These are phyloP conservation scores for Beauveria varroae DNA, from an alignment of 2,329 filamentous ascomycete species.

Conservation along the genomic window DNA sequence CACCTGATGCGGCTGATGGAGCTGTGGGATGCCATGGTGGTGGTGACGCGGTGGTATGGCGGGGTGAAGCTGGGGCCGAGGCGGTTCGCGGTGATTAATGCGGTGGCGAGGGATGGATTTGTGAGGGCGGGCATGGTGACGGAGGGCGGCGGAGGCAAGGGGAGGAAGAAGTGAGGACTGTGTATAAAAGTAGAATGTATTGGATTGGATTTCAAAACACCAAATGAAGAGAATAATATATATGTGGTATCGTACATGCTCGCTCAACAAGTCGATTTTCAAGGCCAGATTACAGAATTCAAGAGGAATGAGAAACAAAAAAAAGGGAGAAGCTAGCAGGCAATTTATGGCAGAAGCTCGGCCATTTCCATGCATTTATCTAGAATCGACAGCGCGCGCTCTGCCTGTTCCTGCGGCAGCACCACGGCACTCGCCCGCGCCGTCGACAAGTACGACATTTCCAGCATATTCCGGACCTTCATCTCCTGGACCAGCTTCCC, in stretches of 20 bases:
- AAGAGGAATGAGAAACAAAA: background rate
- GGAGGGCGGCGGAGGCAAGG: constrained; percentile 37
- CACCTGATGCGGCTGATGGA: constrained; percentile 94
- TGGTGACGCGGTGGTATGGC: constrained; percentile 93
- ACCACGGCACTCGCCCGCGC: constrained; percentile 86
- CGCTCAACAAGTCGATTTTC: background rate
- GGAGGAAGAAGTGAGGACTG: constrained; percentile 31
- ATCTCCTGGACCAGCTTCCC: constrained; percentile 72
- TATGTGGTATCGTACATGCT: constrained; percentile 18
- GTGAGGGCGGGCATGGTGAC: constrained; percentile 65
- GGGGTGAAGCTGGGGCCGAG: constrained; percentile 83
- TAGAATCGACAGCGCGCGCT: constrained; percentile 66
- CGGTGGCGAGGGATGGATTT: constrained; percentile 74
- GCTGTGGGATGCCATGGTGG: constrained; percentile 84
- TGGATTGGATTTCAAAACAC: no score
- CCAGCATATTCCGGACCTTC: constrained; percentile 47
- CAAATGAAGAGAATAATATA: no score
- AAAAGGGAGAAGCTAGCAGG: background rate
- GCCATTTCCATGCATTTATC: constrained; percentile 26
- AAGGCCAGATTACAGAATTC: background rate
- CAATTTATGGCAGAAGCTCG: constrained; percentile 11
- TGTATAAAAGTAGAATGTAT: background rate
- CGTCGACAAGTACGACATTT: constrained; percentile 87
- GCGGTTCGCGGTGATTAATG: constrained; percentile 85
- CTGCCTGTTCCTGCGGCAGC: constrained; percentile 65